These are phyloP conservation scores for Pleurostoma richardsiae DNA, from an alignment of 2,329 filamentous ascomycete species.

Conservation along the genomic window DNA sequence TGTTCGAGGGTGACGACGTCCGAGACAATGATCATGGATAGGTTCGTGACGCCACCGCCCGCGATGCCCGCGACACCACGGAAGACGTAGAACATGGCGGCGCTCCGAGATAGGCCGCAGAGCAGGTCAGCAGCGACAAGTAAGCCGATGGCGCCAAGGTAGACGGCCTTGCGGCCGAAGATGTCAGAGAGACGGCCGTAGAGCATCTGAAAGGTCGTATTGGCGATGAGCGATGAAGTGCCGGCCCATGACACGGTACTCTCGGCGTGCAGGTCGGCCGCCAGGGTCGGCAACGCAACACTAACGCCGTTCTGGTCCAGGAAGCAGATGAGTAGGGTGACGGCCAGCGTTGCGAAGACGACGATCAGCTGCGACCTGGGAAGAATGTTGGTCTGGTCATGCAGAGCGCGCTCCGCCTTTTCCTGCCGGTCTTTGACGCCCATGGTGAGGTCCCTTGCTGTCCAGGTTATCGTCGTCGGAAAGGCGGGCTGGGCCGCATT, in stretches of 20 bases:
- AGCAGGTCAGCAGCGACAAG: slow-evolving; percentile 53
- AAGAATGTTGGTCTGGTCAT: slow-evolving; percentile 54
- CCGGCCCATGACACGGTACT: slow-evolving; percentile 52
- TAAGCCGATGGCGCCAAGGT: slow-evolving; percentile 45
- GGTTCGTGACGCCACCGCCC: slow-evolving; percentile 53
- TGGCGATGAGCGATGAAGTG: slow-evolving; percentile 47
- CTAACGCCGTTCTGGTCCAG: slow-evolving; percentile 54
- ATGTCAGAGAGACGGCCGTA: slow-evolving; percentile 60
- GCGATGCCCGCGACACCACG: slow-evolving; percentile 57
- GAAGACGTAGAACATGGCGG: slow-evolving; percentile 56
- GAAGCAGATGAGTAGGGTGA: slow-evolving; percentile 48
- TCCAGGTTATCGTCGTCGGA: too few relatives aligned
- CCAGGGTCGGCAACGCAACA: slow-evolving; percentile 45
- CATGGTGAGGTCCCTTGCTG: slow-evolving; percentile 1
- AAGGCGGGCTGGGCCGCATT: too few relatives aligned
- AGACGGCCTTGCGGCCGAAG: slow-evolving; percentile 54
- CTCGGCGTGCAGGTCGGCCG: slow-evolving; percentile 36
- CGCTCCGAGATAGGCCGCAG: slow-evolving; percentile 51
- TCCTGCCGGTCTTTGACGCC: not conserved
- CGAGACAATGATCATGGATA: slow-evolving; percentile 57
- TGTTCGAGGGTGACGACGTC: slow-evolving; percentile 55
- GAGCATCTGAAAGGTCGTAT: slow-evolving; percentile 59
- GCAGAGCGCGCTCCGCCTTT: slow-evolving; percentile 11
- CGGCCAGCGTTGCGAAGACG: slow-evolving; percentile 46
- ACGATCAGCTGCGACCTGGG: slow-evolving; percentile 41